A percentile compares a stretch with the other conserved stretches of the same genome.
phyloP scores from a whole-genome alignment of 2,329 filamentous ascomycete genomes.

The Exophiala xenobiotica region DNA sequence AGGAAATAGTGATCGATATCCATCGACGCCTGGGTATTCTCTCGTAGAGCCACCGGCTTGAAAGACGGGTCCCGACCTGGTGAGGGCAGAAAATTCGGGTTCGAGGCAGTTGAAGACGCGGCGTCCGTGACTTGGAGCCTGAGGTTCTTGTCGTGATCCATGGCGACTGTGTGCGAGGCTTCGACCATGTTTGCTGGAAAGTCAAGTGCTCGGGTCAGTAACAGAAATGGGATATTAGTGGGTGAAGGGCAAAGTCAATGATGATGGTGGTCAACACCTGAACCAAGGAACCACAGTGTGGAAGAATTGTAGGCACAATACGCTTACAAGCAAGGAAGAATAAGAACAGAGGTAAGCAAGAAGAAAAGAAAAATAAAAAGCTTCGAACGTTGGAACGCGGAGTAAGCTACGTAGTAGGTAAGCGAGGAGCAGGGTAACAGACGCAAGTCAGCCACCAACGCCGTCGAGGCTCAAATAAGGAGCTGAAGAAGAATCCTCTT shows the following conservation, averaged over 20 bases:
- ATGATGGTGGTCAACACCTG: background rate
- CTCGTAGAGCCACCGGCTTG: conserved; percentile 21
- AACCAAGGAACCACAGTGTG: background rate
- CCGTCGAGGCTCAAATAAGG: background rate
- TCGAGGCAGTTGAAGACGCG: conserved; percentile 20
- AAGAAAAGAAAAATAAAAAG: background rate
- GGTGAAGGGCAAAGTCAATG: background rate
- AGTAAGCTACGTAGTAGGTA: background rate
- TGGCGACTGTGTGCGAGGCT: background rate
- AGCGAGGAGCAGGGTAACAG: no score
- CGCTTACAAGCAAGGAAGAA: background rate
- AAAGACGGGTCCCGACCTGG: conserved; percentile 21
- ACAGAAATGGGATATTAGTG: no score
- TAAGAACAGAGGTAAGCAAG: background rate
- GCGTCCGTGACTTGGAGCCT: conserved; percentile 23
- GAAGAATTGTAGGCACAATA: background rate
- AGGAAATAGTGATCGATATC: conserved; percentile 63
- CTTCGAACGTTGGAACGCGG: background rate
- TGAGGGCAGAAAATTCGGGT: conserved; percentile 12
- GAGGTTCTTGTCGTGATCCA: conserved; percentile 19
- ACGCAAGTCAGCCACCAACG: background rate
- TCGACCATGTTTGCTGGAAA: no score
- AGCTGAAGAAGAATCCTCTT: conserved; percentile 4
- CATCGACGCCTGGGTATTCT: conserved; percentile 34
- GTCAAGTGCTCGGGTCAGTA: no score